Conservation (phyloP, 495 filamentous ascomycete genomes). For the Xylaria intraflava region DNA sequence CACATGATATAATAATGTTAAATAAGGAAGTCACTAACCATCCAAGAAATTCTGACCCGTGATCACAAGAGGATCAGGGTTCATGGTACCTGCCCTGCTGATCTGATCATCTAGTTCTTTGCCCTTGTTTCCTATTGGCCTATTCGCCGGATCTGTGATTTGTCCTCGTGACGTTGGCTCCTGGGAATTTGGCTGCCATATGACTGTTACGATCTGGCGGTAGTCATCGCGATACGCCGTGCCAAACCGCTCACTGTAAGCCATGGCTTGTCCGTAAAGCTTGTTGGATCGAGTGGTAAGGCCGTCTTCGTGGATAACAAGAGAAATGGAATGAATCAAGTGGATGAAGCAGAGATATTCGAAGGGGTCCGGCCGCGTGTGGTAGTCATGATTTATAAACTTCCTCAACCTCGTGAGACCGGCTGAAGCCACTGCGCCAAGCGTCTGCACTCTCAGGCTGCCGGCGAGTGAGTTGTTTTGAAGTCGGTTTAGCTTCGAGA, state of each 20-base stretch:
- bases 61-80: conserved; percentile 21
- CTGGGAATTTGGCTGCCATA: conserved; percentile 35
- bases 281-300: conserved; percentile 17
- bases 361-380: conserved; percentile 25
- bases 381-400: conserved; percentile 29
- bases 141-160: conserved; percentile 2
- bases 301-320: conserved; percentile 33
- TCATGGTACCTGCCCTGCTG: neutral
- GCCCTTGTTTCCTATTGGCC: conserved; percentile 30
- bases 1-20: neutral
- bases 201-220: conserved; percentile 24
- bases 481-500: conserved; percentile 30
- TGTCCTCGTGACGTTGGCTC: conserved; percentile 1
- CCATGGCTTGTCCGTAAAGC: conserved; percentile 36
- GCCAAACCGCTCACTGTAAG: conserved; percentile 28
- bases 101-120: conserved; percentile 28
- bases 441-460: conserved; percentile 31
- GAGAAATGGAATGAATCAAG: conserved; percentile 39
- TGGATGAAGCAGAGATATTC: conserved; percentile 40
- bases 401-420: conserved; percentile 32
- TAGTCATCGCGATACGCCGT: conserved; percentile 24
- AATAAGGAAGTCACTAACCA: conserved; percentile 24
- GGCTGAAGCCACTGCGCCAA: conserved; percentile 26
- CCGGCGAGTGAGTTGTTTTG: conserved; percentile 32
- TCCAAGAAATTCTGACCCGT: conserved; percentile 44